Conservation (phyloP, 2,329 filamentous ascomycete genomes). For the Neopestalotiopsis rosae region DNA sequence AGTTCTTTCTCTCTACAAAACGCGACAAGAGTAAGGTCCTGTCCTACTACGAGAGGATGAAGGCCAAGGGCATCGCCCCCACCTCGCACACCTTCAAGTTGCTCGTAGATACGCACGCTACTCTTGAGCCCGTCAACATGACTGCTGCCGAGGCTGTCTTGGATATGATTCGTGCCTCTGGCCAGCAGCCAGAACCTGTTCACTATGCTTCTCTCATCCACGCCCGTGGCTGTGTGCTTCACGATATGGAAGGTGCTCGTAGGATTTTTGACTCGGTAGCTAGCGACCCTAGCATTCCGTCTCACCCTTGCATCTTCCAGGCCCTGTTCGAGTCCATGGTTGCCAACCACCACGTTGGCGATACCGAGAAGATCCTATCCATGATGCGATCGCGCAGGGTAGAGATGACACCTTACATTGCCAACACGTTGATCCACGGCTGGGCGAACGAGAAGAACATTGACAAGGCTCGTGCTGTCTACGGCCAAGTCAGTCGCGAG, state of each 20-base stretch:
- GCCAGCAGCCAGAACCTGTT: constrained; percentile 83
- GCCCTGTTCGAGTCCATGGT: constrained; percentile 97
- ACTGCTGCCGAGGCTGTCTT: constrained; percentile 83
- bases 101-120: constrained; percentile 92
- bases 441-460: constrained; percentile 90
- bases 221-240: constrained; percentile 90
- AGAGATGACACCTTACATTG: constrained; percentile 94
- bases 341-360: constrained; percentile 83
- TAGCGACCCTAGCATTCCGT: constrained; percentile 66
- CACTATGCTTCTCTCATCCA: constrained; percentile 97
- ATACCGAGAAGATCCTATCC: constrained; percentile 74
- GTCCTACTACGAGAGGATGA: constrained; percentile 94
- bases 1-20: constrained; percentile 98
- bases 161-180: constrained; percentile 74
- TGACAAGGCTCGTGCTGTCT: constrained; percentile 77
- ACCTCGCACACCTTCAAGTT: constrained; percentile 98
- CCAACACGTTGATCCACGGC: constrained; percentile 96
- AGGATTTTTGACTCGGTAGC: constrained; percentile 83
- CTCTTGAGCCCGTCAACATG: constrained; percentile 91
- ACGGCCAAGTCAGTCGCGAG: constrained; percentile 75
- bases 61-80: constrained; percentile 81
- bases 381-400: constrained; percentile 78
- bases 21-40: constrained; percentile 94
- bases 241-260: constrained; percentile 85
- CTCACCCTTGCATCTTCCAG: constrained; percentile 90